Base-by-base conservation (phyloP, 805 yeast genomes). In the Kluyveromyces lactis region DNA sequence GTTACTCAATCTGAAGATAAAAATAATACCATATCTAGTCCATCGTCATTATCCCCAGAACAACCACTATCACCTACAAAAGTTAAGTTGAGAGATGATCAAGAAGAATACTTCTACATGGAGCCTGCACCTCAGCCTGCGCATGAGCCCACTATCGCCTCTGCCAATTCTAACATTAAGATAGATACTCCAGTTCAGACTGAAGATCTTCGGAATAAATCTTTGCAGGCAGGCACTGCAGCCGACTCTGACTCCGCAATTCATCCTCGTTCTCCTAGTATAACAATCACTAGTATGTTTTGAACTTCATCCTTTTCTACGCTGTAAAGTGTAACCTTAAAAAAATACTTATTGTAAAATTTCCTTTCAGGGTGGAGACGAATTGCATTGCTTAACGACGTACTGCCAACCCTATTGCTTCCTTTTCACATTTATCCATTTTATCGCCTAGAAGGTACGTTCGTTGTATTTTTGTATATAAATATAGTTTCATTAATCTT, bases 61-160 rank as follows among this genome's bases (percentile, higher is more conserved):
- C 43, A 44, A 18, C 38, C 51, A 3, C 34, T 42, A 16, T 55
- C 61, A 1, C 64, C 64, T 10, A 59, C 64, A 2, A 39, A 55
- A 37, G 33, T 59, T 33, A 53, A 45, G 39, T 50, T 57, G 39
- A 46, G 46, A 12, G 42, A 46, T 12, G 52, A 53, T 33, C 43
- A 51, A 12, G 47, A 55, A 39, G 36, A 46, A 18, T 52, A 53
- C 38, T 49, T 45, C 33, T 59, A 59, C 39, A 46, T 52, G 41
- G 64, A 59, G 36, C 64, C 64, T 11, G 34, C 51, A 32, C 64
- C n/a, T n/a, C n/a, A n/a, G n/a, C n/a, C n/a, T n/a, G n/a, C 63
- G 12, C 17, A n/a, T n/a, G n/a, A n/a, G n/a, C n/a, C n/a, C n/a
- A n/a, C n/a, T n/a, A n/a, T n/a, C n/a, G 17, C 18, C 37, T 21